Conservation (phyloP, 495 filamentous ascomycete species). For the Tuber melanosporum region DNA sequence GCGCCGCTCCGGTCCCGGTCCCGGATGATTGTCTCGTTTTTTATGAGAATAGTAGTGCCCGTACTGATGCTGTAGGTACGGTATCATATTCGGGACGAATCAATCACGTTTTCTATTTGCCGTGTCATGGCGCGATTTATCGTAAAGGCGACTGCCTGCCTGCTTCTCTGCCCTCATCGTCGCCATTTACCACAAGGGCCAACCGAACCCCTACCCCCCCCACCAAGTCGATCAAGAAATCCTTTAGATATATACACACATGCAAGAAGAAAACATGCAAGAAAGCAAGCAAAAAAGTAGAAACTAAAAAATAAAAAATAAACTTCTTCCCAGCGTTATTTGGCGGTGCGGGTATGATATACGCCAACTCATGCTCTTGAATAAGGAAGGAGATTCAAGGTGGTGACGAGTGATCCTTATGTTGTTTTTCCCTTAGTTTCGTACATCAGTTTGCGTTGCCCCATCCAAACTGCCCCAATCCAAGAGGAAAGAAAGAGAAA, state of each 20-base stretch:
- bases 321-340: not conserved
- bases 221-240: not conserved
- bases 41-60: too few species aligned
- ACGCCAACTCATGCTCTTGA: not conserved
- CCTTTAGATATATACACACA: not conserved
- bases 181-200: not conserved
- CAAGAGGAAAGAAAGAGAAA: constrained; percentile 14
- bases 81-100: not conserved
- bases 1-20: not conserved
- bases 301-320: too few species aligned
- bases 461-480: not conserved
- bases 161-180: not conserved
- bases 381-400: not conserved
- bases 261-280: not conserved
- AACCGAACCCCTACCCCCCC: not conserved
- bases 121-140: not conserved
- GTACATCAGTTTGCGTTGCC: not conserved
- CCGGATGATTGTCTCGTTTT: not conserved
- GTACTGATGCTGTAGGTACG: too few species aligned
- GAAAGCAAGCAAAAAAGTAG: not conserved
- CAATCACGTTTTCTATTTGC: not conserved
- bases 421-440: not conserved
- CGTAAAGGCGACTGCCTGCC: not conserved
- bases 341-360: not conserved
- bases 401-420: not conserved